phyloP scores from a whole-genome alignment of 257 asterid species.

The Salvia miltiorrhiza region DNA sequence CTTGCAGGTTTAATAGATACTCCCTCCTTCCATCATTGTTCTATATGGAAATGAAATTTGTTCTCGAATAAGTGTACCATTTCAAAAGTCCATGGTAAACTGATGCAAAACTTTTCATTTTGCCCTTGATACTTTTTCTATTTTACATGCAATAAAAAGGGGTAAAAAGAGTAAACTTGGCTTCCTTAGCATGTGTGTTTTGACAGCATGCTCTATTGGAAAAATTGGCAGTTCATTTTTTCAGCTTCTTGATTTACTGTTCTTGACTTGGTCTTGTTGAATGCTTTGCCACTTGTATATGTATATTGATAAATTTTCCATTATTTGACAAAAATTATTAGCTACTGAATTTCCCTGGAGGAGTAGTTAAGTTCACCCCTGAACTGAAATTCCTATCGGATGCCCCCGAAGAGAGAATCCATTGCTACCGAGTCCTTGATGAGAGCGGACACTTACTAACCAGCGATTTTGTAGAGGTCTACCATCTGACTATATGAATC shows the following conservation, averaged over 20 bases:
- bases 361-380: conserved; percentile 71
- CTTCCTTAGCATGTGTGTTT: too few species aligned
- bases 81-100: too few species aligned
- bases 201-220: too few species aligned
- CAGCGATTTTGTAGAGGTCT: conserved; percentile 60
- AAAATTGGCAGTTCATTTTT: not conserved
- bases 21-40: too few species aligned
- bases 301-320: not conserved
- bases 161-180: too few species aligned
- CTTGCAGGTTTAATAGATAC: not conserved
- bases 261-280: not conserved
- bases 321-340: conserved; percentile 21
- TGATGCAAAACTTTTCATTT: too few species aligned
- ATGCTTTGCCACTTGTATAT: not conserved
- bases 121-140: too few species aligned
- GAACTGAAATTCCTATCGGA: conserved; percentile 60
- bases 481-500: not conserved
- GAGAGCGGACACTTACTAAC: conserved; percentile 55
- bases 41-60: too few species aligned
- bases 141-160: too few species aligned
- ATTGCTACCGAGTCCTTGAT: conserved; percentile 77
- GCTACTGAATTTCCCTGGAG: conserved; percentile 85
- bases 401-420: conserved; percentile 51
- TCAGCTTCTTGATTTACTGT: not conserved
- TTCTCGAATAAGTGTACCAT: too few species aligned